phyloP scores from a whole-genome alignment of 495 filamentous ascomycete genomes.

The Cercophora scortea region DNA sequence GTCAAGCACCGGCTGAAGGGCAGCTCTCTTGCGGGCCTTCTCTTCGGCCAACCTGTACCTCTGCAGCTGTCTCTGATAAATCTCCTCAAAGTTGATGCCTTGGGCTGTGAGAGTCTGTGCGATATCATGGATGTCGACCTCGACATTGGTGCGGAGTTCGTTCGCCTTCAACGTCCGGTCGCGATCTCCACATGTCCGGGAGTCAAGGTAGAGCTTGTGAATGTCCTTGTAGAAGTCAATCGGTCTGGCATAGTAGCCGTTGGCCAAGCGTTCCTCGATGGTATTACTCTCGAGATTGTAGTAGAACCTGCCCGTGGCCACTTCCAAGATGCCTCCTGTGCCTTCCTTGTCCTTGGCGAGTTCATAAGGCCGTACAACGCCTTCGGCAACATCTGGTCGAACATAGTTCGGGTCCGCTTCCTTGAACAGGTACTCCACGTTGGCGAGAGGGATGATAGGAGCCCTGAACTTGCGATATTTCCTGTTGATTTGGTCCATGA shows the following conservation, averaged over 20 bases:
- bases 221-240: constrained; percentile 84
- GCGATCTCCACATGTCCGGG: constrained; percentile 63
- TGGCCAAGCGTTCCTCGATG: constrained; percentile 88
- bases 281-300: constrained; percentile 92
- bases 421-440: constrained; percentile 71
- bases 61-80: constrained; percentile 66
- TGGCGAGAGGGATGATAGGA: constrained; percentile 62
- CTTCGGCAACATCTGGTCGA: constrained; percentile 61
- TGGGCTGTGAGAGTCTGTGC: constrained; percentile 47
- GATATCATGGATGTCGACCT: constrained; percentile 75
- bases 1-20: constrained; percentile 33
- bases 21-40: constrained; percentile 48
- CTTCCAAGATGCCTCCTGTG: constrained; percentile 60
- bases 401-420: constrained; percentile 77
- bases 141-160: constrained; percentile 83
- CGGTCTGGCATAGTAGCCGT: constrained; percentile 88
- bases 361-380: constrained; percentile 64
- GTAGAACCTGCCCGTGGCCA: constrained; percentile 68
- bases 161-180: constrained; percentile 77
- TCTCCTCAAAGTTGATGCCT: constrained; percentile 37
- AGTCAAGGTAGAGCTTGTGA: constrained; percentile 73
- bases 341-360: constrained; percentile 66
- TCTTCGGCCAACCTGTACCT: constrained; percentile 59
- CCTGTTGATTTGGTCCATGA: constrained; percentile 90
- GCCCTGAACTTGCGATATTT: constrained; percentile 77